Base-by-base conservation (phyloP, 2,329 filamentous ascomycete genomes). In the Penicillium sp. region DNA sequence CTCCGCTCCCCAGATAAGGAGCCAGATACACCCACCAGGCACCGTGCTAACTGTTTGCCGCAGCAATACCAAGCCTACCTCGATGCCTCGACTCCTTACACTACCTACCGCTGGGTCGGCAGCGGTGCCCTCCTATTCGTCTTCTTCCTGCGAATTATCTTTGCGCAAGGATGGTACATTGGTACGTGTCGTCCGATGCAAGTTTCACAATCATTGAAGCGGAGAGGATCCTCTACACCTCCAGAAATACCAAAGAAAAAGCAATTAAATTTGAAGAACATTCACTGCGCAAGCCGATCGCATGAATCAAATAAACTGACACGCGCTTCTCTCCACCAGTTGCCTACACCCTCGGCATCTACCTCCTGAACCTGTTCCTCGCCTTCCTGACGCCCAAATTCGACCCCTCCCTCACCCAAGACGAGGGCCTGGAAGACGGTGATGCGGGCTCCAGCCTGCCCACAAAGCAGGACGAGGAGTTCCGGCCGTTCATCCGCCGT, bases 321-420 rank as follows among this genome's bases (percentile, higher is more conserved):
- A 21, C 11, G 7, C n/a, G n/a, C n/a, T n/a, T 11, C 27, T 13
- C 15, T 4, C 11, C 7, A 27, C 29, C 56, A 94, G 93, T 98
- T 59, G 91, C 90, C 55, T 98, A 98, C 70, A 93, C 91, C 25
- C 83, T 98, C 40, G 93, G 91, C 56, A 98, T 98, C 71, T 98
- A 98, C 76, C 86, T 98, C 33, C 83, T 98, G 47, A 98, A 98
- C 73, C 83, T 98, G 46, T 98, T 98, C 79, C 87, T 98, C 65
- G 93, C 93, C 57, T 98, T 98, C 76, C 79, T 98, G 39, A 87
- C 91, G 63, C 93, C 93, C 58, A 98, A 98, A 75, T 97, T 98
- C 75, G 93, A 98, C 73, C 93, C 93, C 40, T 94, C 89, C 51
- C 87, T 93, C 63, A 91, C 95, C 64, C 76, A 89, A 65, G 93